Evolutionary conservation across 495 filamentous ascomycete species (phyloP).

Genomic region (Cercophora sp.): DNA sequence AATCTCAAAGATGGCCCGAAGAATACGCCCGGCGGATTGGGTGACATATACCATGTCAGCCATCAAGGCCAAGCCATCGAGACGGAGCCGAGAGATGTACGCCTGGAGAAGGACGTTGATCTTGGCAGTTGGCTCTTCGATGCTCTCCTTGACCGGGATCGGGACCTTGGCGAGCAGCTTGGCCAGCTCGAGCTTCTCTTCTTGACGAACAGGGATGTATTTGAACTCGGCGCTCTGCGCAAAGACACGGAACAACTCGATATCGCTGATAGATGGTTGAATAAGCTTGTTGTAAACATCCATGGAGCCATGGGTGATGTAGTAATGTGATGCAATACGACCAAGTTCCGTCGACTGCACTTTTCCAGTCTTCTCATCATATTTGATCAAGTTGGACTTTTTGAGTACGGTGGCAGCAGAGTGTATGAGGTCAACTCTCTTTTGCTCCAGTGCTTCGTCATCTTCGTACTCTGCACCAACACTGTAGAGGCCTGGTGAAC

Average conservation of each 20-base stretch:
- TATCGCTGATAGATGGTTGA: slow-evolving; percentile 82
- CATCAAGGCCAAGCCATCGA: slow-evolving; percentile 94
- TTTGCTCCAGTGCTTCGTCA: slow-evolving; percentile 88
- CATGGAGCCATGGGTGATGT: slow-evolving; percentile 96
- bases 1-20: slow-evolving; percentile 95
- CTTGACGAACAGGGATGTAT: slow-evolving; percentile 95
- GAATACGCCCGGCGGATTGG: slow-evolving; percentile 92
- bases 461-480: slow-evolving; percentile 94
- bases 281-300: slow-evolving; percentile 92
- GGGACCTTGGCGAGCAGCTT: slow-evolving; percentile 88
- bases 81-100: slow-evolving; percentile 89
- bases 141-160: slow-evolving; percentile 93
- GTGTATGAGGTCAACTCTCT: slow-evolving; percentile 92
- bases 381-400: slow-evolving; percentile 83
- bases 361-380: slow-evolving; percentile 89
- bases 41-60: slow-evolving; percentile 98
- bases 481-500: slow-evolving; percentile 91
- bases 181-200: slow-evolving; percentile 93
- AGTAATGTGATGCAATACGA: slow-evolving; percentile 94
- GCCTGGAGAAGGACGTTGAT: slow-evolving; percentile 99
- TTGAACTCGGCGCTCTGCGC: slow-evolving; percentile 97
- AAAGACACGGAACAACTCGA: slow-evolving; percentile 97
- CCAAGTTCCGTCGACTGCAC: slow-evolving; percentile 91
- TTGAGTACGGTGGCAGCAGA: slow-evolving; percentile 87
- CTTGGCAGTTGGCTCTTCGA: slow-evolving; percentile 95